Evolutionary conservation across 441 rosid genomes (phyloP).

Genomic region (California macrophylla): DNA sequence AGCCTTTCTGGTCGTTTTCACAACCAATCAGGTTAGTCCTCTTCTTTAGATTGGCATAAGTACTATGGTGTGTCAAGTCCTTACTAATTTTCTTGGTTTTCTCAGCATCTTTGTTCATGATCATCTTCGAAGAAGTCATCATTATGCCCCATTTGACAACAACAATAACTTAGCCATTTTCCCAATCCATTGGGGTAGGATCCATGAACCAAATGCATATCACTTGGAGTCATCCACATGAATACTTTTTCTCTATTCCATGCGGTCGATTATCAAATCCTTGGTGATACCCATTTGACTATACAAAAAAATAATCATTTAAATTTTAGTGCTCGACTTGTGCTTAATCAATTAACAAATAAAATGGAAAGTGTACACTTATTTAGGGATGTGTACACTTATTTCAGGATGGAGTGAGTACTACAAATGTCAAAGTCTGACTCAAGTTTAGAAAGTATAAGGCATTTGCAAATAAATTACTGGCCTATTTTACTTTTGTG

Average conservation of each 20-base stretch:
- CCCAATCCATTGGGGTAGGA: no score
- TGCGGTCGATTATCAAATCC: no score
- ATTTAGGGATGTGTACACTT: background rate
- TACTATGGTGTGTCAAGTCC: constrained; percentile 35
- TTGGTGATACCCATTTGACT: no score
- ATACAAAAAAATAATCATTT: no score
- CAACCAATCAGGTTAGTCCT: constrained; percentile 28
- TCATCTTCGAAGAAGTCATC: background rate
- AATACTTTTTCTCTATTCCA: no score
- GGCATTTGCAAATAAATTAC: background rate
- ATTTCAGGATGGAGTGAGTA: background rate
- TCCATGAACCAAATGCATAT: background rate
- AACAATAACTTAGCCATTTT: background rate
- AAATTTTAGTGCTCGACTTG: no score
- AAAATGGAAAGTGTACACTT: background rate
- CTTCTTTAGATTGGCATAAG: constrained; percentile 24
- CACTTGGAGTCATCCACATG: no score
- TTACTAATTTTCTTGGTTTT: background rate
- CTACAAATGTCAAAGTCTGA: background rate
- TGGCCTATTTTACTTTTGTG: background rate
- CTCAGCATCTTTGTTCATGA: constrained; percentile 5
- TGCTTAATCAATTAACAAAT: background rate
- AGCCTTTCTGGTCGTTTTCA: constrained; percentile 47
- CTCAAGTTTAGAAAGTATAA: background rate
- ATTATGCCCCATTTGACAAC: background rate